Evolutionary conservation across 441 rosid species (phyloP).

Genomic region (Populus hybrid): DNA sequence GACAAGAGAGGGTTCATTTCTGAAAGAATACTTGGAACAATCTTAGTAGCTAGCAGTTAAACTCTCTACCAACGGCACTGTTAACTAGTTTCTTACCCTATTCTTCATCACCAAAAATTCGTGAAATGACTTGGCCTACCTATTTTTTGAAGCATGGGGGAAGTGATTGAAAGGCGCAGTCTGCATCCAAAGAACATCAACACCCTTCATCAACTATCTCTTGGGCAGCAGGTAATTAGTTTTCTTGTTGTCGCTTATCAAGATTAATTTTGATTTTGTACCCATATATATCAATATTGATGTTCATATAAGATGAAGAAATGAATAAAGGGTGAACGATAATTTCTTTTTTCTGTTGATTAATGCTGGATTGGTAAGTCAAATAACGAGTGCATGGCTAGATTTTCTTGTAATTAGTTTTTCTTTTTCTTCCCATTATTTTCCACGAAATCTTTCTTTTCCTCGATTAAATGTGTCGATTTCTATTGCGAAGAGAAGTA

Average conservation of each 20-base stretch:
- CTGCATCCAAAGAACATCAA: slow-evolving; percentile 19
- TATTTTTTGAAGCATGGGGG: slow-evolving; percentile 24
- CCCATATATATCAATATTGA: background rate
- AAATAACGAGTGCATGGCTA: background rate
- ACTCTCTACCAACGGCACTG: background rate
- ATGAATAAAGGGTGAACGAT: background rate
- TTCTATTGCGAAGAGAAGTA: too few species aligned
- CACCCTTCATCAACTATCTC: slow-evolving; percentile 26
- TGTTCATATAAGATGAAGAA: background rate
- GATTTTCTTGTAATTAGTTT: background rate
- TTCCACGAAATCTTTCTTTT: background rate
- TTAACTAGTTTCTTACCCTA: background rate
- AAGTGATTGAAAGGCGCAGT: slow-evolving; percentile 32
- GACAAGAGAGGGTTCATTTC: background rate
- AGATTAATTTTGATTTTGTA: background rate
- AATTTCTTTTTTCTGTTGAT: background rate
- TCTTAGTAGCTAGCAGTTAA: background rate
- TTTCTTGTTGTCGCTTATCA: background rate
- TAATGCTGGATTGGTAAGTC: background rate
- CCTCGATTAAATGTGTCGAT: background rate
- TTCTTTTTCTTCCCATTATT: background rate
- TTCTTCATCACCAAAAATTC: too few species aligned
- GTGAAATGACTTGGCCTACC: background rate
- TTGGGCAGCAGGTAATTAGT: slow-evolving; percentile 31
- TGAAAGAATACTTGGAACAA: background rate